Conservation (phyloP, 2,329 filamentous ascomycete genomes). For the Colletotrichum phormii region DNA sequence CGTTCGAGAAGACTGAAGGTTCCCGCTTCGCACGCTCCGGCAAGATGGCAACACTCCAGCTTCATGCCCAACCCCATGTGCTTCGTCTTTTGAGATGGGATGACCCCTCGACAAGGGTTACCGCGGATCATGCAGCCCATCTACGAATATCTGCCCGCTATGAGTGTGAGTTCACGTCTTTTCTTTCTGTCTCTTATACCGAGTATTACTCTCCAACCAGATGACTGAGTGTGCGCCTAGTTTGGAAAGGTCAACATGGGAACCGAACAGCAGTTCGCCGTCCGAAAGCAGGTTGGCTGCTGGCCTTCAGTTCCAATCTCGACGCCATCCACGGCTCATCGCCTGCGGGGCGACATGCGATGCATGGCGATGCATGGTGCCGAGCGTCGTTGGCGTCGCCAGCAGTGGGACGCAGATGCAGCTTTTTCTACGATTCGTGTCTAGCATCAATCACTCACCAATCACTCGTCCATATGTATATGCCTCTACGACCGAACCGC, state of each 20-base stretch:
- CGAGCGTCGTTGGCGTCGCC: background rate
- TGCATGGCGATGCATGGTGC: conserved; percentile 1
- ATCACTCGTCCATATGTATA: background rate
- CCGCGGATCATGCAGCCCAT: conserved; percentile 15
- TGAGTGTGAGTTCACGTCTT: background rate
- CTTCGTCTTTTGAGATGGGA: conserved; percentile 8
- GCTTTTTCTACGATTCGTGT: conserved; percentile 6
- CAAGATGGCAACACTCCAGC: conserved; percentile 8
- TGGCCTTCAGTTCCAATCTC: background rate
- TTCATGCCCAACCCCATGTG: conserved; percentile 24
- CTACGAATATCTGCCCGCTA: conserved; percentile 1
- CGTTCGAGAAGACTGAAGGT: conserved; percentile 21
- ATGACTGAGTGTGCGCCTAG: background rate
- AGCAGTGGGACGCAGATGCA: background rate
- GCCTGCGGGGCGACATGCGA: background rate
- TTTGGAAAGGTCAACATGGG: background rate
- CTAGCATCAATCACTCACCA: background rate
- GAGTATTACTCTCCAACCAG: background rate
- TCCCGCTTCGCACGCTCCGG: background rate
- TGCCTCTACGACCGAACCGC: background rate
- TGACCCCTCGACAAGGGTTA: conserved; percentile 19
- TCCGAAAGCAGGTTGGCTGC: background rate
- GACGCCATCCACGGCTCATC: background rate
- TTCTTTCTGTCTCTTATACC: background rate
- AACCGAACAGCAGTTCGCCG: background rate